Conservation (phyloP, 495 filamentous ascomycete genomes). For the Penicillium macrosclerotiorum region DNA sequence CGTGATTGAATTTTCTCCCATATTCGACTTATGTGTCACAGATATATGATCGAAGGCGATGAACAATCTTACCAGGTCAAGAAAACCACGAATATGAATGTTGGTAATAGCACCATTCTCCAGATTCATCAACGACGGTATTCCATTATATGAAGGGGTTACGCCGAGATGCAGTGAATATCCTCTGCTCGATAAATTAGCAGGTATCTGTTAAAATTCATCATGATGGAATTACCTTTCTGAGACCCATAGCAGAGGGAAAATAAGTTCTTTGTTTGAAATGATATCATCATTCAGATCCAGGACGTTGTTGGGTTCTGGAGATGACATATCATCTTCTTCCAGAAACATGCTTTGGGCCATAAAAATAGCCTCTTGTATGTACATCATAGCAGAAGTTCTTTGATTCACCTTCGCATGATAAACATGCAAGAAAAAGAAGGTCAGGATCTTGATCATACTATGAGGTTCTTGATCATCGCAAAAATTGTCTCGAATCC, state of each 20-base stretch:
- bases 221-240: constrained; percentile 20
- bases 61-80: constrained; percentile 29
- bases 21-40: not conserved
- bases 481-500: constrained; percentile 12
- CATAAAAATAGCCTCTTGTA: constrained; percentile 29
- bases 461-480: constrained; percentile 14
- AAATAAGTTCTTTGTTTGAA: constrained; percentile 24
- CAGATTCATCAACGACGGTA: constrained; percentile 5
- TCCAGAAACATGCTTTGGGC: constrained; percentile 25
- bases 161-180: constrained; percentile 33
- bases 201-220: not conserved
- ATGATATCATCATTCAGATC: constrained; percentile 15
- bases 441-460: constrained; percentile 20
- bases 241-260: constrained; percentile 32
- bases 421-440: constrained; percentile 37
- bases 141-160: constrained; percentile 23
- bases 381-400: constrained; percentile 32
- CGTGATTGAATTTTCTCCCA: not conserved
- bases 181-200: constrained; percentile 17
- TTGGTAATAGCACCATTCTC: constrained; percentile 1
- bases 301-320: too few species aligned
- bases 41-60: constrained; percentile 26
- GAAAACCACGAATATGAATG: constrained; percentile 23
- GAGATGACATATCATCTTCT: too few species aligned
- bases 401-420: constrained; percentile 32